These are phyloP conservation scores for Quercus mongolica DNA, from an alignment of 306 rosid species.

Conservation along the genomic window DNA sequence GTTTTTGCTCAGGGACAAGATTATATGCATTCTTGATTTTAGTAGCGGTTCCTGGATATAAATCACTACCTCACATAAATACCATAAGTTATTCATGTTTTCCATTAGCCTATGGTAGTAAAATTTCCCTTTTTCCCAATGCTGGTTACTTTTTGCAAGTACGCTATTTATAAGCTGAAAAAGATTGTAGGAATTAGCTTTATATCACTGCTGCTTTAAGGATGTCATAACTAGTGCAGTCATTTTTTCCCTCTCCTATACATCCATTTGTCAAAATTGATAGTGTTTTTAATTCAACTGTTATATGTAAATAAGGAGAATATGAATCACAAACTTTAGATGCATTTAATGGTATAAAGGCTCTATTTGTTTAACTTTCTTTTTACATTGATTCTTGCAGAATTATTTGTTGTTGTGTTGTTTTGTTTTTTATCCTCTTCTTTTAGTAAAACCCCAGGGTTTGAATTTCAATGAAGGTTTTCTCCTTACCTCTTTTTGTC, in stretches of 20 bases:
- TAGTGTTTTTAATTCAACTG: background rate
- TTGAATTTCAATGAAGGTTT: background rate
- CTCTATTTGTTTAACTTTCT: background rate
- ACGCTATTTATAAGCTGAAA: background rate
- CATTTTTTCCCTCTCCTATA: background rate
- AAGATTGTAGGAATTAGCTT: background rate
- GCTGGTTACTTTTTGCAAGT: background rate
- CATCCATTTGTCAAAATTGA: background rate
- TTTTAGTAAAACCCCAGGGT: background rate
- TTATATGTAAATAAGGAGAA: background rate
- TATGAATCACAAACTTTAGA: background rate
- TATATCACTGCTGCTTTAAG: background rate
- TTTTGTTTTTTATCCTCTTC: background rate
- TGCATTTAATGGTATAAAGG: background rate
- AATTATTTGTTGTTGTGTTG: background rate
- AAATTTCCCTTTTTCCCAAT: too few relatives aligned
- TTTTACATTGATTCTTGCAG: background rate
- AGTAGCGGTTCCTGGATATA: too few relatives aligned
- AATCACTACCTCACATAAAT: too few relatives aligned
- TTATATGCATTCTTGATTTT: too few relatives aligned
- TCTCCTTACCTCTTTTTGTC: slow-evolving; percentile 6
- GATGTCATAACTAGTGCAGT: background rate
- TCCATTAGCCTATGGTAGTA: too few relatives aligned
- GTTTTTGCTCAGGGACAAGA: too few relatives aligned
- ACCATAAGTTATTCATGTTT: too few relatives aligned